Percentiles rank a stretch among this genome's conserved stretches.
phyloP scores from a whole-genome alignment of 2,329 filamentous ascomycete species.

The Aspergillus cejpii region DNA sequence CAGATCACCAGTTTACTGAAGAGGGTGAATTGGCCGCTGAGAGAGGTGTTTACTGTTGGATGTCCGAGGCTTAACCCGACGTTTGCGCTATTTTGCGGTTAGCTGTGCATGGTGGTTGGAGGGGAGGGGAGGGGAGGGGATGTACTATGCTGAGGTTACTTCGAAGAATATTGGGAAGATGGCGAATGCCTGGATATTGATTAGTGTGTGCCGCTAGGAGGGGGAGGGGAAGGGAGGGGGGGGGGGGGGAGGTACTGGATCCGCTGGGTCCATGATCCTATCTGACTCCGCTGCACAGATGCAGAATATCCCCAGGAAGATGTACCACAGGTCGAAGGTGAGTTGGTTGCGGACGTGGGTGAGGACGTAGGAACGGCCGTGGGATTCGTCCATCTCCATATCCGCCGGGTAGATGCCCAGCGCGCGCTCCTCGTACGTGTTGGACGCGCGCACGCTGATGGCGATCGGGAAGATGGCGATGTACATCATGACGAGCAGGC shows the following conservation, averaged over 20 bases:
- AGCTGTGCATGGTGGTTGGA: no score
- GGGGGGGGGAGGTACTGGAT: constrained; percentile 19
- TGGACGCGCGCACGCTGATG: constrained; percentile 71
- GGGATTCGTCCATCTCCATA: constrained; percentile 17
- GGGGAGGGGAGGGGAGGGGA: background rate
- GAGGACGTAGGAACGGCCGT: constrained; percentile 39
- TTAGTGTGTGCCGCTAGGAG: background rate
- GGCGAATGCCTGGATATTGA: constrained; percentile 41
- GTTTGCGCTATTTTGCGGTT: constrained; percentile 16
- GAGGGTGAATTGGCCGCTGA: constrained; percentile 40
- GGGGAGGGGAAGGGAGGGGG: background rate
- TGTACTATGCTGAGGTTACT: constrained; percentile 37
- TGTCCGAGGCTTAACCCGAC: constrained; percentile 27
- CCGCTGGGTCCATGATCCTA: constrained; percentile 21
- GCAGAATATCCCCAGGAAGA: constrained; percentile 53
- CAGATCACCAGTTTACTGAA: constrained; percentile 50
- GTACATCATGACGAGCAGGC: constrained; percentile 88
- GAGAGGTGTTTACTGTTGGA: constrained; percentile 18
- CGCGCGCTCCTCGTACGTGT: constrained; percentile 62
- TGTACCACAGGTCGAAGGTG: constrained; percentile 60
- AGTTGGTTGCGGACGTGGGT: constrained; percentile 57
- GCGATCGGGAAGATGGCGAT: constrained; percentile 93
- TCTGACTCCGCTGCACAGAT: constrained; percentile 52
- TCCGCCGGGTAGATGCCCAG: constrained; percentile 50
- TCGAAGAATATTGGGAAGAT: constrained; percentile 51